These are phyloP conservation scores for Penicillium sp. DNA, from an alignment of 2,329 filamentous ascomycete species.

Conservation along the genomic window DNA sequence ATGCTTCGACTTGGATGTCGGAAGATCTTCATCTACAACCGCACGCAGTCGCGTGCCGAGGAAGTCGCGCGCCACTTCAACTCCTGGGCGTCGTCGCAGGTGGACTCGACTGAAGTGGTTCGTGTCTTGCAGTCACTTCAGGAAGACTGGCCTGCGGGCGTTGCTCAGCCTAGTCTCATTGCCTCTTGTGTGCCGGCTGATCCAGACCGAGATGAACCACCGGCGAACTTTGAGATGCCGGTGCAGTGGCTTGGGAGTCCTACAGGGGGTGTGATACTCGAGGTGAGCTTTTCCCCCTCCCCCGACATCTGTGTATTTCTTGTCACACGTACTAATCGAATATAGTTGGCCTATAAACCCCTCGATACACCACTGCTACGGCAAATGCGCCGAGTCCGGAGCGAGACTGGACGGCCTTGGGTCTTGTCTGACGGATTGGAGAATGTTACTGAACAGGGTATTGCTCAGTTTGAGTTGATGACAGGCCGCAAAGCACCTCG, in stretches of 20 bases:
- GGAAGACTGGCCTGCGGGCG: slow-evolving; percentile 57
- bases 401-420: slow-evolving; percentile 50
- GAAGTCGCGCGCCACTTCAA: slow-evolving; percentile 62
- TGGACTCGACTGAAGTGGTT: slow-evolving; percentile 31
- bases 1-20: slow-evolving; percentile 68
- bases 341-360: slow-evolving; percentile 56
- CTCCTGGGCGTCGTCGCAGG: slow-evolving; percentile 39
- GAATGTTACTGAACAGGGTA: slow-evolving; percentile 67
- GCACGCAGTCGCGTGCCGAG: slow-evolving; percentile 58
- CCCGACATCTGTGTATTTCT: neutral
- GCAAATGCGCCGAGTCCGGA: slow-evolving; percentile 56
- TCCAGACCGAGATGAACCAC: slow-evolving; percentile 53
- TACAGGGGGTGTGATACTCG: slow-evolving; percentile 67
- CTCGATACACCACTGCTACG: slow-evolving; percentile 61
- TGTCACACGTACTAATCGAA: slow-evolving; percentile 17
- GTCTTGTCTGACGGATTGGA: slow-evolving; percentile 68
- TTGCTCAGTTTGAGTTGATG: slow-evolving; percentile 73
- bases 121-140: slow-evolving; percentile 50
- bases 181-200: slow-evolving; percentile 69
- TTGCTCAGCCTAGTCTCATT: slow-evolving; percentile 61
- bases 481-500: slow-evolving; percentile 65
- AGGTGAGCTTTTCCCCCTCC: slow-evolving; percentile 38
- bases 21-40: slow-evolving; percentile 66
- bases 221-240: slow-evolving; percentile 63
- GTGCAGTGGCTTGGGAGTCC: slow-evolving; percentile 60